Conservation (phyloP, 257 asterid species). For the Solanum piurae region DNA sequence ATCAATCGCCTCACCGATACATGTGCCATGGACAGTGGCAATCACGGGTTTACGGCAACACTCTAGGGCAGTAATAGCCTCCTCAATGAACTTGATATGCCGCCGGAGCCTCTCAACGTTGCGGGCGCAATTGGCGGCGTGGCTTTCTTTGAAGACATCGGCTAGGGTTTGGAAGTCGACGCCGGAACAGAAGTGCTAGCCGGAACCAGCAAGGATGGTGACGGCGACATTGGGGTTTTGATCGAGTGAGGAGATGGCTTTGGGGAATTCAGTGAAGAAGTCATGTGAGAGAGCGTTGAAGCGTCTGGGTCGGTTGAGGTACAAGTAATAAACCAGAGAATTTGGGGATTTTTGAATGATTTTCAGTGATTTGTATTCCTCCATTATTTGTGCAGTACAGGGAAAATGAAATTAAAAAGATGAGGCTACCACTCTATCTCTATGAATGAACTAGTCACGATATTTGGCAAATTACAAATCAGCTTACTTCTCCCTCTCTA, state of each 20-base stretch:
- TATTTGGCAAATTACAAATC: neutral
- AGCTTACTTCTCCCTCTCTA: neutral
- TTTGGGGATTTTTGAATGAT: conserved; percentile 29
- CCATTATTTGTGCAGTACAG: conserved; percentile 1
- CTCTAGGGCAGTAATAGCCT: conserved; percentile 60
- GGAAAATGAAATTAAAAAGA: neutral
- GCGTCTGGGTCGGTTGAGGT: conserved; percentile 44
- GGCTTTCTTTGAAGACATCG: neutral
- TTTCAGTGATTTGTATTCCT: conserved; percentile 34
- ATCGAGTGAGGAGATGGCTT: conserved; percentile 57
- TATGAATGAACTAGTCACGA: neutral
- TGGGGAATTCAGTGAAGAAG: conserved; percentile 76
- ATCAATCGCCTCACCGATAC: conserved; percentile 83
- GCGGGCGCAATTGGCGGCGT: conserved; percentile 33
- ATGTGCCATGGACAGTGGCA: conserved; percentile 70
- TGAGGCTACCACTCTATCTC: neutral
- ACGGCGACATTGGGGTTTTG: conserved; percentile 45
- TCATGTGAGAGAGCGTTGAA: conserved; percentile 60
- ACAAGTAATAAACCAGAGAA: conserved; percentile 38
- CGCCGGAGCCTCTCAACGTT: conserved; percentile 46
- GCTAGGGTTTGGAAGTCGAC: conserved; percentile 40
- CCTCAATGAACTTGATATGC: conserved; percentile 47
- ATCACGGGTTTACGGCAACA: conserved; percentile 81
- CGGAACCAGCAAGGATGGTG: conserved; percentile 54
- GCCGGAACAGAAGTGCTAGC: conserved; percentile 75